Percentiles rank a stretch among this genome's conserved stretches.
These are phyloP conservation scores for Cocos nucifera DNA, from an alignment of 176 grass and related monocot species.

Conservation along the genomic window DNA sequence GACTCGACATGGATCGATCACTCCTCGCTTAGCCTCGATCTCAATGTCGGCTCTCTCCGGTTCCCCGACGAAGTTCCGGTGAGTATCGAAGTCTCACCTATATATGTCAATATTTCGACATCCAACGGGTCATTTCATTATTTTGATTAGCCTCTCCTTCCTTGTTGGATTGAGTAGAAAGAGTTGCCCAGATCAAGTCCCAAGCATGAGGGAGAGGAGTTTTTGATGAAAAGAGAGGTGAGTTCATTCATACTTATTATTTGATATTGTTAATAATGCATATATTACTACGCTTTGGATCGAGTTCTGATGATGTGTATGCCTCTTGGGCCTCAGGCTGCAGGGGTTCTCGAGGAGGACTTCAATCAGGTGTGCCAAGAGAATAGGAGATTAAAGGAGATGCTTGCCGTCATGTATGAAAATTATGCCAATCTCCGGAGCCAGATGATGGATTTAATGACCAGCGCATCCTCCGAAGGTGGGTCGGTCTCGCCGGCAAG, in stretches of 20 bases:
- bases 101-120: no score
- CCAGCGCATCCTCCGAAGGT: no score
- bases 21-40: slow-evolving; percentile 51
- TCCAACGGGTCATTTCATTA: not conserved
- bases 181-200: not conserved
- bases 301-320: no score
- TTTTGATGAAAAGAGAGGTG: slow-evolving; percentile 29
- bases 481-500: no score
- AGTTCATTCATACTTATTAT: not conserved
- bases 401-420: no score
- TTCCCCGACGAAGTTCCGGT: slow-evolving; percentile 2
- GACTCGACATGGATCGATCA: slow-evolving; percentile 10
- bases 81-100: not conserved
- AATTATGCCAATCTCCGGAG: no score
- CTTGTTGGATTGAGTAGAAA: not conserved
- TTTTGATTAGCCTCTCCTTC: not conserved
- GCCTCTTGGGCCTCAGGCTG: no score
- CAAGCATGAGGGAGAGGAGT: not conserved
- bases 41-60: slow-evolving; percentile 35
- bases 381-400: no score
- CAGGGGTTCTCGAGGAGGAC: no score
- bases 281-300: not conserved
- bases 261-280: not conserved
- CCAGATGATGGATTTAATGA: no score
- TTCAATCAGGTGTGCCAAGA: no score